Conservation (phyloP, 257 asterid species). For the Apocynum venetum region DNA sequence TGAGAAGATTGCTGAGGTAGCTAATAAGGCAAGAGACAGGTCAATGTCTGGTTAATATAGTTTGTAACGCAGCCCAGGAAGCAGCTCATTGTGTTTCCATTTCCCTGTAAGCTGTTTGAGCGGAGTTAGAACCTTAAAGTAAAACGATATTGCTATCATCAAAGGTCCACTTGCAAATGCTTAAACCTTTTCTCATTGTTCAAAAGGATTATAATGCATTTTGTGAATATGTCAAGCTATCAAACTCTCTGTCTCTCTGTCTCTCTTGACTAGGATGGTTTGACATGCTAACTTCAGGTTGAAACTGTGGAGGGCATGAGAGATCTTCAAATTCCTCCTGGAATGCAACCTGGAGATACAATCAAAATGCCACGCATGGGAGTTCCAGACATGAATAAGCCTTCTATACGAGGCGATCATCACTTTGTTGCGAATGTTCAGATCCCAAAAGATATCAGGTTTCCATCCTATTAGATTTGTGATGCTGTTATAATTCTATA, state of each 20-base stretch:
- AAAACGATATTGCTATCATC: not conserved
- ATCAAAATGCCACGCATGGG: constrained; percentile 68
- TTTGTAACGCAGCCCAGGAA: not conserved
- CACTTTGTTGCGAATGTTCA: constrained; percentile 68
- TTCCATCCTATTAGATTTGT: constrained; percentile 12
- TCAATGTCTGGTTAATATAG: not conserved
- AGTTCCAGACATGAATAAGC: constrained; percentile 77
- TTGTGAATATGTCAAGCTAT: not conserved
- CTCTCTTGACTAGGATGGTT: not conserved
- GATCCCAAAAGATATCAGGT: constrained; percentile 84
- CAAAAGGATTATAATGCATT: not conserved
- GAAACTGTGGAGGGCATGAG: constrained; percentile 75
- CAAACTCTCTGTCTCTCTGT: not conserved
- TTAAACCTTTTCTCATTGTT: not conserved
- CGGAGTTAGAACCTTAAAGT: not conserved
- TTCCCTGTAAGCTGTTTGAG: not conserved
- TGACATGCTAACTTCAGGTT: constrained; percentile 49
- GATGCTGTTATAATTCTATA: not conserved
- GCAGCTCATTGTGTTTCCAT: not conserved
- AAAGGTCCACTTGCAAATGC: not conserved
- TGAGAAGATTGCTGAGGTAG: not conserved
- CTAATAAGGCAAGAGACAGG: not conserved
- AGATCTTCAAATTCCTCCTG: constrained; percentile 84
- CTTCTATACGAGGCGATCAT: constrained; percentile 83
- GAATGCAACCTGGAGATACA: constrained; percentile 84